phyloP scores from a whole-genome alignment of 2,329 filamentous ascomycete species.

The Trichoderma gracile region DNA sequence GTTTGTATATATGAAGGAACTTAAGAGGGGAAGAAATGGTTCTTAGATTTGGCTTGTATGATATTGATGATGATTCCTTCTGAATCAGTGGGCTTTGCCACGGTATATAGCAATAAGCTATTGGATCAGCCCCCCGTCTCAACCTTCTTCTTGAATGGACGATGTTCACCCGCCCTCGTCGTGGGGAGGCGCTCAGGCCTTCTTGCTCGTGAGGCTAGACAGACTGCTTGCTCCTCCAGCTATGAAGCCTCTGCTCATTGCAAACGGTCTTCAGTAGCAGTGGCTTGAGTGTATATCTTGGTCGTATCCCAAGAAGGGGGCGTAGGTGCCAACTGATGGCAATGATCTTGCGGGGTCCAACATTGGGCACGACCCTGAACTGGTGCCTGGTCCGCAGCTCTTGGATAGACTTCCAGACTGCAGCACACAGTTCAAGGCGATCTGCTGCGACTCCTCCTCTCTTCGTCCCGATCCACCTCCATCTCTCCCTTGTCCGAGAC shows the following conservation, averaged over 20 bases:
- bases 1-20: background rate
- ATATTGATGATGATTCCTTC: slow-evolving; percentile 5
- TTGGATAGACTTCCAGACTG: background rate
- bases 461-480: slow-evolving; percentile 43
- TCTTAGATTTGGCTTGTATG: slow-evolving; percentile 10
- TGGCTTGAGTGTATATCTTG: background rate
- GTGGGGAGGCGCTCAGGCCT: background rate
- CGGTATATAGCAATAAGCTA: background rate
- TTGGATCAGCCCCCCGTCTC: background rate
- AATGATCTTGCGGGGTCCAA: background rate
- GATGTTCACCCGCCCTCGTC: no score
- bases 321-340: background rate
- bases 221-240: no score
- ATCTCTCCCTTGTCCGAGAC: slow-evolving; percentile 40
- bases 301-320: background rate
- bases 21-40: background rate
- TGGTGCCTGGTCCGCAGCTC: background rate
- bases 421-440: slow-evolving; percentile 35
- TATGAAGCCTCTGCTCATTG: background rate
- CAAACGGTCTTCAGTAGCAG: background rate
- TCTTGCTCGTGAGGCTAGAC: background rate
- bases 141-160: background rate
- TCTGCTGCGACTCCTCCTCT: slow-evolving; percentile 32
- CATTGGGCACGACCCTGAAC: background rate
- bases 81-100: background rate